Evolutionary conservation across 2,329 filamentous ascomycete species (phyloP).

Genomic region (Penicillium sp.): DNA sequence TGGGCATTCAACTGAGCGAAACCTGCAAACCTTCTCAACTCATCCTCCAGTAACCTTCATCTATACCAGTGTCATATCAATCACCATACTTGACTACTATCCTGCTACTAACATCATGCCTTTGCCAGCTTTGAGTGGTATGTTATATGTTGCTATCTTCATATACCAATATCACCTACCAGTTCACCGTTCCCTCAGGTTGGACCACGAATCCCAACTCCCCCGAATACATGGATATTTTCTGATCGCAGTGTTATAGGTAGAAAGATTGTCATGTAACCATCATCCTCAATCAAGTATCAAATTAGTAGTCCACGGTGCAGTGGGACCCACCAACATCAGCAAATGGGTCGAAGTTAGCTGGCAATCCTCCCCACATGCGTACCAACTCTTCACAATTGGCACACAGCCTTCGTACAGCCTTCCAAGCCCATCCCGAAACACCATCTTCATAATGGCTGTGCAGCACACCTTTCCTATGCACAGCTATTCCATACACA

Average conservation of each 20-base stretch:
- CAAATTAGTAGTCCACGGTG: not conserved
- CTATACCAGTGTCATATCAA: not conserved
- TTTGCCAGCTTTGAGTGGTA: not conserved
- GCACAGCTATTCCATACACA: not conserved
- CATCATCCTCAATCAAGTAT: not conserved
- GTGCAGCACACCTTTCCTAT: not conserved
- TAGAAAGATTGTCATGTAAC: not conserved
- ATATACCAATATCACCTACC: not conserved
- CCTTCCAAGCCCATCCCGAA: not conserved
- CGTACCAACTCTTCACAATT: not conserved
- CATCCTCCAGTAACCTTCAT: not conserved
- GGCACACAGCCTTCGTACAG: not conserved
- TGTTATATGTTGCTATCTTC: not conserved
- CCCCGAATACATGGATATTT: not conserved
- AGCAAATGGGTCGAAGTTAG: not conserved
- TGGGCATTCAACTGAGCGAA: not conserved
- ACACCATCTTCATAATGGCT: not conserved
- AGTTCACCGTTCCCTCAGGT: not conserved
- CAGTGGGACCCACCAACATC: not conserved
- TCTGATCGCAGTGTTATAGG: not conserved
- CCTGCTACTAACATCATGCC: not conserved
- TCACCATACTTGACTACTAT: not conserved
- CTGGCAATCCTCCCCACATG: not conserved
- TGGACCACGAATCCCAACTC: not conserved
- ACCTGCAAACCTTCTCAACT: not conserved